Base-by-base conservation (phyloP, 495 filamentous ascomycete genomes). In the Chlorociboria aeruginascens region DNA sequence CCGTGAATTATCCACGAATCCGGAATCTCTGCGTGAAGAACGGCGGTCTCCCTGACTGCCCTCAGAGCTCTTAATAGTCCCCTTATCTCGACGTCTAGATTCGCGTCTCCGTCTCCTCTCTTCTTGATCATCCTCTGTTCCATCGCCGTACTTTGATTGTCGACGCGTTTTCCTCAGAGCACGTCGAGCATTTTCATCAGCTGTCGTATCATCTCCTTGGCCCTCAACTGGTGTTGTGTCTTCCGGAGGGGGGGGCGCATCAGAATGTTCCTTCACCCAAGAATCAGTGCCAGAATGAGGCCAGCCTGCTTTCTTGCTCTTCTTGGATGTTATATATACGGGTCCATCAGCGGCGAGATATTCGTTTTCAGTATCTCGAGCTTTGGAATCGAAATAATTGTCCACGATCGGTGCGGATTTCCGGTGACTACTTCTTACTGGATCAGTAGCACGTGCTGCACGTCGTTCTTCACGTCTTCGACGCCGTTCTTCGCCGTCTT, bases 261-360 rank as follows among this genome's bases (percentile, higher is more conserved):
- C 74, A 1, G 71, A 72, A 53, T 76, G 72, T n/a, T 77, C 74
- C 58, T 75, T 74, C 9, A 76, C 74, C 74, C 74, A 77, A 3
- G 72, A 76, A 35, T 70, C 69, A 8, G 74, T 77, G 11, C 72
- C 72, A 32, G 70, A 73, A 49, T 74, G 72, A 6, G 73, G 72
- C 74, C 73, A 76, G 12, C 45, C 64, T 2, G 59, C 30, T 39
- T 50, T 51, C 48, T 53, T 56, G 49, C 63, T 65, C 30, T 34
- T 35, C 36, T 49, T 54, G 6, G 51, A 40, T 12, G 51, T 47
- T 25, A 32, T 52, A 40, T 55, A 57, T 8, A 55, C 55, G 32
- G 51, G 54, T 20, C 48, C 53, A 35, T 56, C 54, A 17, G 56
- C 52, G 14, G 61, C 65, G 16, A 67, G 59, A 20, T 56, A 61